Percentiles rank a stretch among this genome's conserved stretches.
Conservation (phyloP, 495 filamentous ascomycete genomes). For the Pseudoneurospora amorphoporcata region DNA sequence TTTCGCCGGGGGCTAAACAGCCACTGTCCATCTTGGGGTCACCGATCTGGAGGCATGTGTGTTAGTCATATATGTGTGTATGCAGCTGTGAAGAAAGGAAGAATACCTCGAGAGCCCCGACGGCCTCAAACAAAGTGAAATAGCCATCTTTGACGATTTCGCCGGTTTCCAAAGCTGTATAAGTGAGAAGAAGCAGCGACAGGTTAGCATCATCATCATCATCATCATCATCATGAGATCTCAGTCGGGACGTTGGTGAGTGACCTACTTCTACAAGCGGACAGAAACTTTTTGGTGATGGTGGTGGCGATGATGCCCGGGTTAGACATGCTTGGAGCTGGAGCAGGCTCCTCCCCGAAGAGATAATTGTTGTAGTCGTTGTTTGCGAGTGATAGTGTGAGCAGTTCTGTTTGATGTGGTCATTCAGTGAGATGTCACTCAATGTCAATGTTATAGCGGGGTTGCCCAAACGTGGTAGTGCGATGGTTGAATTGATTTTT, state of each 20-base stretch:
- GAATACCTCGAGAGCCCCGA: constrained; percentile 83
- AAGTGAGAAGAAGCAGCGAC: constrained; percentile 1
- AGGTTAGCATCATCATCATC: not conserved
- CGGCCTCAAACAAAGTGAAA: constrained; percentile 89
- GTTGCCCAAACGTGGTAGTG: not conserved
- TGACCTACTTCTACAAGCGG: constrained; percentile 56
- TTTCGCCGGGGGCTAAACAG: constrained; percentile 62
- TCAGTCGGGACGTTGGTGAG: not conserved
- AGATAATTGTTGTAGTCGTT: constrained; percentile 2
- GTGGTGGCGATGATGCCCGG: constrained; percentile 51
- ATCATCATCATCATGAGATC: not conserved
- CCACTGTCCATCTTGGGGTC: constrained; percentile 98
- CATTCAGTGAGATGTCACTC: not conserved
- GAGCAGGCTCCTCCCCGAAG: constrained; percentile 5
- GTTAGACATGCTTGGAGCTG: constrained; percentile 28
- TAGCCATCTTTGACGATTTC: constrained; percentile 87
- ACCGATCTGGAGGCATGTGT: constrained; percentile 60
- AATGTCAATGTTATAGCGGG: not conserved
- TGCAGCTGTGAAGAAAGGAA: not conserved
- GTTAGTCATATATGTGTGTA: not conserved
- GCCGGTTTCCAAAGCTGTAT: constrained; percentile 60
- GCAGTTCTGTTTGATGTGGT: constrained; percentile 8
- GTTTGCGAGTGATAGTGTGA: not conserved
- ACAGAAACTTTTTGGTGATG: constrained; percentile 66
- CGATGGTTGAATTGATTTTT: not conserved